Evolutionary conservation across 2,329 filamentous ascomycete genomes (phyloP).

Genomic region (Knufia petricola): DNA sequence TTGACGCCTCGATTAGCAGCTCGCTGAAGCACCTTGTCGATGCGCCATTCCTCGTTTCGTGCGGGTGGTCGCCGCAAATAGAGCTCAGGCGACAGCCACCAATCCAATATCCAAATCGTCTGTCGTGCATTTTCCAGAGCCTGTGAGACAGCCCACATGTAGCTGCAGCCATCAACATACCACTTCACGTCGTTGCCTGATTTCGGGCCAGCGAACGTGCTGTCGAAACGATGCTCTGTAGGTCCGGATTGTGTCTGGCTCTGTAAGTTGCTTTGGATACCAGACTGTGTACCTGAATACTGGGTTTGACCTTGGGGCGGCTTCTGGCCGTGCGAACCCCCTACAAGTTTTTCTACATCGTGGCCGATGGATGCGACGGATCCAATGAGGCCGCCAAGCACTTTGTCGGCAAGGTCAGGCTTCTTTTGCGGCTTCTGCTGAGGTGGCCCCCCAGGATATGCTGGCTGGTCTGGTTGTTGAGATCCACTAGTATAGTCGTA

Average conservation of each 20-base stretch:
- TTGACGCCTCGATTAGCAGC: slow-evolving; percentile 77
- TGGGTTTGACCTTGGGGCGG: slow-evolving; percentile 26
- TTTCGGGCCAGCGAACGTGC: slow-evolving; percentile 57
- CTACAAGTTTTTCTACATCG: slow-evolving; percentile 26
- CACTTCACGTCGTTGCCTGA: slow-evolving; percentile 66
- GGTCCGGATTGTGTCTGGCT: slow-evolving; percentile 3
- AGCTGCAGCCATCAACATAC: slow-evolving; percentile 72
- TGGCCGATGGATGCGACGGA: slow-evolving; percentile 39
- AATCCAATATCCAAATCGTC: slow-evolving; percentile 72
- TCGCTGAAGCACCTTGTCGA: slow-evolving; percentile 72
- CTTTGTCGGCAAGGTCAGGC: slow-evolving; percentile 27
- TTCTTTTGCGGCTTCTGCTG: slow-evolving; percentile 11
- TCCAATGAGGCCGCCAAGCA: slow-evolving; percentile 43
- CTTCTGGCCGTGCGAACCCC: slow-evolving; percentile 4
- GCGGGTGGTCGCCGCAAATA: slow-evolving; percentile 72
- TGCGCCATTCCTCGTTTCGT: slow-evolving; percentile 69
- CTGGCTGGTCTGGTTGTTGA: slow-evolving; percentile 9
- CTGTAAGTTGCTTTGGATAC: slow-evolving; percentile 10
- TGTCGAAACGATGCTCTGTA: slow-evolving; percentile 38
- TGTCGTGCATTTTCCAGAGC: slow-evolving; percentile 65
- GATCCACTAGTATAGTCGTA: slow-evolving; percentile 19
- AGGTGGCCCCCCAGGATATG: slow-evolving; percentile 20
- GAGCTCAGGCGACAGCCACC: slow-evolving; percentile 80
- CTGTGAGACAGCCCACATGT: slow-evolving; percentile 73
- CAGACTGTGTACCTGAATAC: slow-evolving; percentile 1